Evolutionary conservation across 2,329 filamentous ascomycete genomes (phyloP), one percentile per base, ranked within the genome.

Genomic region (Fusarium fracticaudum): DNA sequence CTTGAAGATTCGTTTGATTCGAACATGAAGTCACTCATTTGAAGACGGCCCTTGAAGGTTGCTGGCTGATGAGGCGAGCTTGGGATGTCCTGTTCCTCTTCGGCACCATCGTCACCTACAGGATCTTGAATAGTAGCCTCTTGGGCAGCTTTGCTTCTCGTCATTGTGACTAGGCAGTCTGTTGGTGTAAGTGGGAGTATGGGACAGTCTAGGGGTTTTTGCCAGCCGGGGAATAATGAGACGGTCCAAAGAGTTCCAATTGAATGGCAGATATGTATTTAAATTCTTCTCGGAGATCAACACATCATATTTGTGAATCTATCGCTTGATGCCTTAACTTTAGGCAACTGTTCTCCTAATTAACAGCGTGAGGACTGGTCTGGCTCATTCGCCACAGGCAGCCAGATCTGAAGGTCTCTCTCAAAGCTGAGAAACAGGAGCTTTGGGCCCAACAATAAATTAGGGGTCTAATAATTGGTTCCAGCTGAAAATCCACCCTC

Each of bases 11-110:
- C 78, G 7, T 77, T 51, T 37, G 76, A 73, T 26, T 77, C 80
- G 78, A 84, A 86, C 72, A 81, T 80, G 79, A 86, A 88, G 62
- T 83, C 79, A n/a, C 83, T 79, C 35, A 87, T 81, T 38, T 85
- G 79, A 24, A 88, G 81, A 18, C 81, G 84, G 31, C 86, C 86
- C 54, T 80, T 77, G 66, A 87, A 87, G 13, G 83, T 85, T 20
- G 85, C 79, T 15, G 77, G 74, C 53, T 74, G 72, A 14, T 64
- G 61, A 50, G 76, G 74, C 22, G 74, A 74, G 48, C 69, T 72
- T 29, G 37, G n/a, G 26, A 43, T 26, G 9, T 45, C 24, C n/a
- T 64, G 50, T 11, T 57, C 55, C 45, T 59, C 15, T 3, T 67
- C 20, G 9, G 40, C 20, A 5, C 15, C 31, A 35, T 67, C 53